These are phyloP conservation scores for Aechmea fasciata DNA, from an alignment of 176 grass and related monocot species.

Conservation along the genomic window DNA sequence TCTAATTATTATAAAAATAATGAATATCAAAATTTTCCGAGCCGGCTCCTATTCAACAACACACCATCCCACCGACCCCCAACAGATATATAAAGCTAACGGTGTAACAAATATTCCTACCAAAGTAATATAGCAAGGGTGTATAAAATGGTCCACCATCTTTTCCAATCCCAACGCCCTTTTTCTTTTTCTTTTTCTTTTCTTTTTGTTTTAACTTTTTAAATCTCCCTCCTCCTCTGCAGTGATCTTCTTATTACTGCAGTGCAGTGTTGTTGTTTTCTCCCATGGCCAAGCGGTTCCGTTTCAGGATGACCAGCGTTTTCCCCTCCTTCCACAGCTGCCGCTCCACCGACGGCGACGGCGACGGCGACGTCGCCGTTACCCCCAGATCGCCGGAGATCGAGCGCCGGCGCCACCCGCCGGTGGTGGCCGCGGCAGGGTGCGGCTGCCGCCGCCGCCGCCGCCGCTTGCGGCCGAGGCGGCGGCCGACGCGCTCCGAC, in stretches of 20 bases:
- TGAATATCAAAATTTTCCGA: too few species aligned
- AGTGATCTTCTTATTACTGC: background rate
- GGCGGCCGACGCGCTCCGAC: background rate
- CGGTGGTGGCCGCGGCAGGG: background rate
- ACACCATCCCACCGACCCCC: too few species aligned
- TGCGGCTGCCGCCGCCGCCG: slow-evolving; percentile 30
- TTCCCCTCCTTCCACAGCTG: slow-evolving; percentile 49
- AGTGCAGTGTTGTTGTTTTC: too few species aligned
- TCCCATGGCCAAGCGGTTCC: slow-evolving; percentile 59
- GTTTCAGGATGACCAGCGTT: slow-evolving; percentile 23
- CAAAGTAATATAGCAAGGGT: too few species aligned
- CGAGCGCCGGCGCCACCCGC: background rate
- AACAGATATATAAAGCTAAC: too few species aligned
- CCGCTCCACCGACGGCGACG: slow-evolving; percentile 34
- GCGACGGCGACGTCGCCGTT: slow-evolving; percentile 18
- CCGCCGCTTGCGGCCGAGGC: slow-evolving; percentile 7
- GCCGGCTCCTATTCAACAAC: too few species aligned
- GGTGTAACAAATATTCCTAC: too few species aligned
- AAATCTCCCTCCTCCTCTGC: background rate
- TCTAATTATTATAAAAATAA: too few species aligned
- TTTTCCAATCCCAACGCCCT: background rate
- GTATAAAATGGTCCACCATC: too few species aligned
- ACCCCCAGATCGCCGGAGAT: slow-evolving; percentile 10
- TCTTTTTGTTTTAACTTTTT: slow-evolving; percentile 4
- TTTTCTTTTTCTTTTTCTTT: background rate